Evolutionary conservation across 2,329 filamentous ascomycete species (phyloP), one percentile per base, ranked within the genome.

Genomic region (Trichoderma koningiopsis): DNA sequence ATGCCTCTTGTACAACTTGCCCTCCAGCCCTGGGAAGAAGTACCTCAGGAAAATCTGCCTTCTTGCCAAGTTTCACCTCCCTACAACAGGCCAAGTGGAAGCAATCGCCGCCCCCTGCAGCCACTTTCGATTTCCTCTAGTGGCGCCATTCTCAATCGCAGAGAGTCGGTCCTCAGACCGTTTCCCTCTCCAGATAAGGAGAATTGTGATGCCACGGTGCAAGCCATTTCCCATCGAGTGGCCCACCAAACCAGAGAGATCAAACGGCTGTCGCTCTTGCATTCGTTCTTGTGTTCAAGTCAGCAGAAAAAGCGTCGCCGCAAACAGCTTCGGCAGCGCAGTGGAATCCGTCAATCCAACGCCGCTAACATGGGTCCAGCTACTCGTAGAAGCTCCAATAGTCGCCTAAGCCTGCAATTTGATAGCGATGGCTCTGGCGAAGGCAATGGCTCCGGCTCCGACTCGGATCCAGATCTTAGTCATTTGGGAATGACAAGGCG

Each of bases 381-480:
- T 59, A 74, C 77, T 33, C 73, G 74, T 14, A 73, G 73, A 35
- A 72, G 71, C 27, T 69, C 76, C 57, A 76, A 75, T 56, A 72
- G 77, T 29, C 75, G 79, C 47, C 76, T 81, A 35, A 81, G 79
- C 71, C 77, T 81, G 78, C 77, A 79, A 11, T 71, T 76, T 6
- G 77, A 78, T 19, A 79, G 77, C 6, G 79, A 81, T 63, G 79
- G 77, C 27, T 80, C 78, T 0, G 75, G 73, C 70, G 79, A 78
- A 22, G 80, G 81, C 70, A 79, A 78, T 29, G 80, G 81, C 56
- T 70, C 78, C 27, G 81, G 80, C 58, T 80, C 78, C 0, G 75
- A 74, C 70, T 80, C 79, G 5, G 80, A 81, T 68, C 78, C 78
- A 40, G 80, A 81, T 63, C 71, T 79, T 27, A 81, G 80, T 55